Percentiles rank a stretch among this genome's conserved stretches.
Conservation (phyloP, 2,329 filamentous ascomycete genomes). For the Biscogniauxia mediterranea region DNA sequence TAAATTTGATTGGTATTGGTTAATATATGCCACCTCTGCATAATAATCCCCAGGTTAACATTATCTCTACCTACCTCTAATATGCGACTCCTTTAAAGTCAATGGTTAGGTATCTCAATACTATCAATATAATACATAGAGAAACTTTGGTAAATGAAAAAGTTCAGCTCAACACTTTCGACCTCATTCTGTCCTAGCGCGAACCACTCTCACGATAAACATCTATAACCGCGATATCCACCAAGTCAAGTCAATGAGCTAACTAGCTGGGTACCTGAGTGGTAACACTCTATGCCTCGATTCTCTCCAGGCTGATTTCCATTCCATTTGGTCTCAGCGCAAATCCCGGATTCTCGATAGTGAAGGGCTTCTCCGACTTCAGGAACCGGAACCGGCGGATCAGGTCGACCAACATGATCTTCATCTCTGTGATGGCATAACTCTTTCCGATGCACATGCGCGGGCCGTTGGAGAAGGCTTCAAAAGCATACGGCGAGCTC, state of each 20-base stretch:
- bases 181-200: background rate
- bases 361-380: constrained; percentile 11
- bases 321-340: constrained; percentile 10
- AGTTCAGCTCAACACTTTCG: background rate
- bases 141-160: background rate
- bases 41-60: no score
- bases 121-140: background rate
- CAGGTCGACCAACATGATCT: constrained; percentile 18
- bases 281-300: background rate
- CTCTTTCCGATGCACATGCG: constrained; percentile 20
- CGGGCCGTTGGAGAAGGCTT: constrained; percentile 26
- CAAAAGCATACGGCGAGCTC: constrained; percentile 30
- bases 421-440: constrained; percentile 20
- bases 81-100: no score
- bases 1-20: no score
- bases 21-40: background rate
- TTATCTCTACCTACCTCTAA: background rate
- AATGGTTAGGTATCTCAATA: no score
- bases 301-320: constrained; percentile 12
- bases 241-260: background rate
- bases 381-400: constrained; percentile 13
- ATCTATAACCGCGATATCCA: background rate
- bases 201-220: background rate
- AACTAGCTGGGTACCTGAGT: no score
- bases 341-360: constrained; percentile 17